A percentile compares a stretch with the other conserved stretches of the same genome.
Conservation (phyloP, 495 filamentous ascomycete genomes). For the Xylaria curta region DNA sequence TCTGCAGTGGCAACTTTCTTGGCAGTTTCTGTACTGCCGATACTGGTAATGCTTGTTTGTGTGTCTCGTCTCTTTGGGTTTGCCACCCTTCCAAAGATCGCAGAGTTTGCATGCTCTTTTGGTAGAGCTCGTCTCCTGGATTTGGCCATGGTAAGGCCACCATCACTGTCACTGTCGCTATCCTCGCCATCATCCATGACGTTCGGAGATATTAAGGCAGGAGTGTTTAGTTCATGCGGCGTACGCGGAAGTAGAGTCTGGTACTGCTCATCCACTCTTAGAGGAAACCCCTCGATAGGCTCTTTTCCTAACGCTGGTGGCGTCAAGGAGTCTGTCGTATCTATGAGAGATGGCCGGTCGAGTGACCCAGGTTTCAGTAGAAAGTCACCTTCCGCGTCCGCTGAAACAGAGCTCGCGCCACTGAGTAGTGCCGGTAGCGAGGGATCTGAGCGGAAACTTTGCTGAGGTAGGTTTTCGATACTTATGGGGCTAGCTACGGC, state of each 20-base stretch:
- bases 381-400: constrained; percentile 61
- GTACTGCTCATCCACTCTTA: constrained; percentile 44
- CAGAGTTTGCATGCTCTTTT: constrained; percentile 36
- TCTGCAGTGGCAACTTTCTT: constrained; percentile 55
- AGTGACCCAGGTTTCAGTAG: constrained; percentile 55
- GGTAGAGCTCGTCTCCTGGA: constrained; percentile 39
- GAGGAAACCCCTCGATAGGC: constrained; percentile 47
- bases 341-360: constrained; percentile 45
- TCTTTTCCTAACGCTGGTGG: constrained; percentile 57
- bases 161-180: constrained; percentile 63
- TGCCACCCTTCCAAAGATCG: constrained; percentile 41
- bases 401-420: constrained; percentile 81
- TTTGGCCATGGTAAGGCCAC: constrained; percentile 58
- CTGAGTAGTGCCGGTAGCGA: constrained; percentile 78
- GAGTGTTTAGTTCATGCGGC: constrained; percentile 35
- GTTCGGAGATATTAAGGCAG: constrained; percentile 36
- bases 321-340: constrained; percentile 60
- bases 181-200: constrained; percentile 58
- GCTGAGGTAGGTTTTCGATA: constrained; percentile 59
- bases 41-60: constrained; percentile 57
- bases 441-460: constrained; percentile 73
- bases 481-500: constrained; percentile 64
- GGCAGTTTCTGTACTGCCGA: constrained; percentile 62
- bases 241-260: constrained; percentile 36
- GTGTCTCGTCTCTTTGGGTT: constrained; percentile 54